phyloP scores from a whole-genome alignment of 768 basidiomycete species.

The Lentinula aciculospora region DNA sequence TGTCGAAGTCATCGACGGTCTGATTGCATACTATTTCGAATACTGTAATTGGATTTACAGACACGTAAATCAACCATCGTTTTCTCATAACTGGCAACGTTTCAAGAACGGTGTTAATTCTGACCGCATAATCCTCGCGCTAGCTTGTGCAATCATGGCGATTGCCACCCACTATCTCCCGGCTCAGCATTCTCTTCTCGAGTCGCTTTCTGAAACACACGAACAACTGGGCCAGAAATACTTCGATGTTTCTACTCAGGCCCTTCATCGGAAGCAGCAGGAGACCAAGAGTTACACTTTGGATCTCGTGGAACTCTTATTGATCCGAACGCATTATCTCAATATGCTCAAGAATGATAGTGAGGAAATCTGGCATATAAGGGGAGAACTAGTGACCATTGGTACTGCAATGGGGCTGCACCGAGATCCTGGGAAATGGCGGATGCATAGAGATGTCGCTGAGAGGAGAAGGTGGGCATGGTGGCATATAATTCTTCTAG shows the following conservation, averaged over 20 bases:
- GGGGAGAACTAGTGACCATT: conserved; percentile 69
- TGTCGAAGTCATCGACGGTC: conserved; percentile 63
- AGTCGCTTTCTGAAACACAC: conserved; percentile 41
- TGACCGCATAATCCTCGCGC: conserved; percentile 66
- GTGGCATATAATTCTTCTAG: conserved; percentile 84
- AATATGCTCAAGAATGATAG: conserved; percentile 68
- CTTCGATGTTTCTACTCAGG: conserved; percentile 62
- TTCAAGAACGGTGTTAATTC: conserved; percentile 64
- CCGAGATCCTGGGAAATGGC: conserved; percentile 78
- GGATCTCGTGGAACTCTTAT: conserved; percentile 70
- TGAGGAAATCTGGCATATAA: conserved; percentile 76
- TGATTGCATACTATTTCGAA: conserved; percentile 75
- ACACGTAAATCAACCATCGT: conserved; percentile 61
- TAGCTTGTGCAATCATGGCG: conserved; percentile 71
- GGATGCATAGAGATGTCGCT: conserved; percentile 60
- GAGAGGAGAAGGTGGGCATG: conserved; percentile 84
- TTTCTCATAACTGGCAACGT: conserved; percentile 61
- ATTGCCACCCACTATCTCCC: conserved; percentile 72
- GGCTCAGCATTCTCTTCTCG: conserved; percentile 54
- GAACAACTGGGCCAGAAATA: conserved; percentile 62
- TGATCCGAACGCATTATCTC: conserved; percentile 68
- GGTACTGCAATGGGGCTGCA: conserved; percentile 82
- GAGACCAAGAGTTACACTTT: conserved; percentile 59
- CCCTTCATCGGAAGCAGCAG: conserved; percentile 54
- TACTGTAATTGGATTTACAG: conserved; percentile 88